phyloP scores from a whole-genome alignment of 371 early-diverging fungal species.

The Aphelidium insulamus region DNA sequence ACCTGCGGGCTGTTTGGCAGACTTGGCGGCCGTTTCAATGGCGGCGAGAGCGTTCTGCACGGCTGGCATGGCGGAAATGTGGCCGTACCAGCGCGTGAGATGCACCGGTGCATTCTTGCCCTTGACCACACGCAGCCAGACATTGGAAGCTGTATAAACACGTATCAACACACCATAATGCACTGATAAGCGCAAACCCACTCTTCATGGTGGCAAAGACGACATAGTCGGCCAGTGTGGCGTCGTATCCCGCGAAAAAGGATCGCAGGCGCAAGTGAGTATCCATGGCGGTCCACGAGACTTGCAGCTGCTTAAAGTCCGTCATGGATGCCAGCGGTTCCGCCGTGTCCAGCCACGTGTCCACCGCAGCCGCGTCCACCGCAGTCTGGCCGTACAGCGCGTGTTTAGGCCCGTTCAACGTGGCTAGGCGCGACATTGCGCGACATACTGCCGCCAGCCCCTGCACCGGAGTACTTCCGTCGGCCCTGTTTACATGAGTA shows the following conservation, averaged over 20 bases:
- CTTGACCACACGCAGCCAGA: constrained; percentile 57
- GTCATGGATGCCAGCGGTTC: constrained; percentile 24
- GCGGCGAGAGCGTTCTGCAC: constrained; percentile 24
- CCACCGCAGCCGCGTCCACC: not conserved
- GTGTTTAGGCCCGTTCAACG: too few species aligned
- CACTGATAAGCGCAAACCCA: constrained; percentile 7
- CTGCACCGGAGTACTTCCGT: too few species aligned
- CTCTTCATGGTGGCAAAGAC: constrained; percentile 69
- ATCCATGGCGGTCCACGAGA: constrained; percentile 38
- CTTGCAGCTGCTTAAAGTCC: constrained; percentile 48
- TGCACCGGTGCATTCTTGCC: constrained; percentile 37
- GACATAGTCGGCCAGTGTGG: constrained; percentile 57
- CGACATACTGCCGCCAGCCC: too few species aligned
- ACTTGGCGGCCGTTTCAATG: constrained; percentile 21
- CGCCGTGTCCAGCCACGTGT: constrained; percentile 35
- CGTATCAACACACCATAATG: not conserved
- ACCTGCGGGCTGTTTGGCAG: constrained; percentile 6
- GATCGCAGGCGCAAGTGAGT: constrained; percentile 54
- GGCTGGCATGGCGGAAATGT: constrained; percentile 34
- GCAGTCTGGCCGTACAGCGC: not conserved
- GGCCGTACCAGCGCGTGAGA: constrained; percentile 62
- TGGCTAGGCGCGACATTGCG: too few species aligned
- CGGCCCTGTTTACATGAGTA: too few species aligned
- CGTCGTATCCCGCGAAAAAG: constrained; percentile 53
- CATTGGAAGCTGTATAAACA: constrained; percentile 27